Conservation (phyloP, 768 basidiomycete species). For the Leccinum olivaceopallidum region DNA sequence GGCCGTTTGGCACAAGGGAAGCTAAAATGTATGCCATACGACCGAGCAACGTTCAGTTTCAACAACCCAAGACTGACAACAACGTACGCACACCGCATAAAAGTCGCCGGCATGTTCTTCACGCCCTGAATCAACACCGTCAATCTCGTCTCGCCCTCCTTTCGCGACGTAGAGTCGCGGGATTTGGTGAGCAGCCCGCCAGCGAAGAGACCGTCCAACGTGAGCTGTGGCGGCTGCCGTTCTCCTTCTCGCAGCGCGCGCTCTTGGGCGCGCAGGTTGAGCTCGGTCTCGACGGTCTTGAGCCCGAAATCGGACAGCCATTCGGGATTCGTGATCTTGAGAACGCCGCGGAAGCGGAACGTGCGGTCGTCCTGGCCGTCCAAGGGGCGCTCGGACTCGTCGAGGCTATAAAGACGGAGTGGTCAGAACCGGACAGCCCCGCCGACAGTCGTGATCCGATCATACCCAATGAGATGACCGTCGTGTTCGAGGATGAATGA, state of each 20-base stretch:
- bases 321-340: slow-evolving; percentile 43
- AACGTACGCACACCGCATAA: slow-evolving; percentile 37
- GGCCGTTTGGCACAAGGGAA: slow-evolving; percentile 28
- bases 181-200: slow-evolving; percentile 17
- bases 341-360: slow-evolving; percentile 52
- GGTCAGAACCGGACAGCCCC: slow-evolving; percentile 3
- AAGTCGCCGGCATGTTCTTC: slow-evolving; percentile 41
- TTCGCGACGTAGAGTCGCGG: slow-evolving; percentile 13
- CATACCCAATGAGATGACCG: slow-evolving; percentile 29
- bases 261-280: slow-evolving; percentile 41
- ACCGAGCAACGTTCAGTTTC: no score
- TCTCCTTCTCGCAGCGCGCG: slow-evolving; percentile 24
- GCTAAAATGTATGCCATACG: slow-evolving; percentile 22
- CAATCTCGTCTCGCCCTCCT: slow-evolving; percentile 29
- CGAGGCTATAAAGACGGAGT: slow-evolving; percentile 37
- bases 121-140: slow-evolving; percentile 44
- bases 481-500: slow-evolving; percentile 32
- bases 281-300: slow-evolving; percentile 42
- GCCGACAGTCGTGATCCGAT: background rate
- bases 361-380: slow-evolving; percentile 30
- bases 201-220: slow-evolving; percentile 37
- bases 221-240: slow-evolving; percentile 30
- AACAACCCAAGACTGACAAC: background rate
- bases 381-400: slow-evolving; percentile 45
- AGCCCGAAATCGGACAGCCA: slow-evolving; percentile 54